A percentile compares a stretch with the other conserved stretches of the same genome.
phyloP scores from a whole-genome alignment of 1,284 basidiomycete species.

The Ceratobasidium sp. region DNA sequence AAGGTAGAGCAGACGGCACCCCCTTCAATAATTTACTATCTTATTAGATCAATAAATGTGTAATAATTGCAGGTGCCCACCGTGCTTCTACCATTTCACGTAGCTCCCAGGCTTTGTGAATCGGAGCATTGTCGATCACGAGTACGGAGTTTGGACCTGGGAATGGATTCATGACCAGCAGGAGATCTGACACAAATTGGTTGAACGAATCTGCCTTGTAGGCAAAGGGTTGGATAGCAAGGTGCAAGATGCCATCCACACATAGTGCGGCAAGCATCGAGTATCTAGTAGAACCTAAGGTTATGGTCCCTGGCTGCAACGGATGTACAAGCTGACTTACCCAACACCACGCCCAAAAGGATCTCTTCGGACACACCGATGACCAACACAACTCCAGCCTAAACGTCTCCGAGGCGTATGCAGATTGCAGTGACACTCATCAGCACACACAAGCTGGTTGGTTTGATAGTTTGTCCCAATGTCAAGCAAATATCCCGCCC shows the following conservation, averaged over 20 bases:
- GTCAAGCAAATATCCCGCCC: neutral
- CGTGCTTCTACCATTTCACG: conserved; percentile 33
- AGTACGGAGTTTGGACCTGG: conserved; percentile 46
- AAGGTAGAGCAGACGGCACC: too few species aligned
- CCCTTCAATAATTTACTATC: too few species aligned
- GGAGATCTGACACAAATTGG: neutral
- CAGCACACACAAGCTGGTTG: neutral
- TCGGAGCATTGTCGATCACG: conserved; percentile 51
- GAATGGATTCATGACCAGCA: neutral
- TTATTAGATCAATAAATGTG: too few species aligned
- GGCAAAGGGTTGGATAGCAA: neutral
- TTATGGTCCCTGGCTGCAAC: too few species aligned
- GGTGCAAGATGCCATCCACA: neutral
- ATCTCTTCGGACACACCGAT: too few species aligned
- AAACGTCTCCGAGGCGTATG: neutral
- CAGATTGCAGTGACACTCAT: neutral
- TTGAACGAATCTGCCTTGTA: conserved; percentile 43
- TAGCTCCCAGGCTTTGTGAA: conserved; percentile 46
- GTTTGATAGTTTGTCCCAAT: neutral
- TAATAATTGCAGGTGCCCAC: conserved; percentile 6
- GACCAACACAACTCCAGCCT: too few species aligned
- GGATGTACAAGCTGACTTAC: too few species aligned
- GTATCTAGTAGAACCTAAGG: too few species aligned
- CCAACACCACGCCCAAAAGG: too few species aligned
- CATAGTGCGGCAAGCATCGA: too few species aligned